Base-by-base conservation (phyloP, 2,329 filamentous ascomycete species). In the Shiraia sp. region DNA sequence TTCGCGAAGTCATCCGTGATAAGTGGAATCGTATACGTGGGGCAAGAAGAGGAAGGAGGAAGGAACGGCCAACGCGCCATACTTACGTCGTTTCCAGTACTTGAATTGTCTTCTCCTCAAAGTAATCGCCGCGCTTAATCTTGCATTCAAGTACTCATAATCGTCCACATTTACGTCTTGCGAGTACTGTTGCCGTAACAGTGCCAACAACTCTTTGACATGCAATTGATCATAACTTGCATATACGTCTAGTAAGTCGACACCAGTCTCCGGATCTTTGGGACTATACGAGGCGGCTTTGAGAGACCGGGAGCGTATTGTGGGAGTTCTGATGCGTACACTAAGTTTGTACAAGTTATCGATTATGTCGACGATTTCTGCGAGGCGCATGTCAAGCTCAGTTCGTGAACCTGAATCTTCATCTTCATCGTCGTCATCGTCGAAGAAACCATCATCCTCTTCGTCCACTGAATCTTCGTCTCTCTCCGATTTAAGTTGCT, bases 261-360 rank as follows among this genome's bases (percentile, higher is more conserved):
- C 54, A 1, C 65, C 65, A 12, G 64, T 68, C 5, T 69, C 63
- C 5, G 61, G 58, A 43, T 68, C 65, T 33, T 60, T 63, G n/a
- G 59, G 63, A 13, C 50, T 53, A 24, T 61, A 70, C 3, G 65
- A 59, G 9, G 66, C 57, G 12, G 66, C 67, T 42, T 61, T 69
- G 10, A 69, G 51, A 10, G 66, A 67, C 24, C 66, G 61, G 13
- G 57, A 62, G 15, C 59, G 55, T 24, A 69, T 49, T 2, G 61
- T 66, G 0, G 67, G 66, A 6, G 57, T 60, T 31, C 67, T 55
- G 33, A 70, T 70, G 16, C 67, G 60, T 9, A 70, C 62, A 29
- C 64, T 66, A 3, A 69, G 53, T 32, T 65, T 68, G 46, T 70
- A 70, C 2, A 69, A 53, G 24, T 68, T 66, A 44, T 69, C 60